These are phyloP conservation scores for Paecilomyces formosus DNA, from an alignment of 2,329 filamentous ascomycete genomes.

Conservation along the genomic window DNA sequence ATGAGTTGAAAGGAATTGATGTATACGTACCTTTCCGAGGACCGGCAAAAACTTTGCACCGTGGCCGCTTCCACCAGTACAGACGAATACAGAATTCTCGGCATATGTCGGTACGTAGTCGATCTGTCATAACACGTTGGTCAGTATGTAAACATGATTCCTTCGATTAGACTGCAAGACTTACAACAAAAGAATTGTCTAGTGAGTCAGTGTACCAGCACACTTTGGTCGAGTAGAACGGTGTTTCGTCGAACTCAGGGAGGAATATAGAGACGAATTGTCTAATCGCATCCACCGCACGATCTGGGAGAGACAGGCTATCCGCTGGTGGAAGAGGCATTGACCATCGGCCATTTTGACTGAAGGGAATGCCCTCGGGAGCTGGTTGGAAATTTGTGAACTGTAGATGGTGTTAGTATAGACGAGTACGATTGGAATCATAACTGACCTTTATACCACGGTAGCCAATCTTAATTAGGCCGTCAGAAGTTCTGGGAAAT, in stretches of 20 bases:
- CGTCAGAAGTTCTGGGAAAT: conserved; percentile 18
- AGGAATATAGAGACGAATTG: conserved; percentile 16
- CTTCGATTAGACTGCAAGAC: not conserved
- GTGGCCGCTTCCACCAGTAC: conserved; percentile 29
- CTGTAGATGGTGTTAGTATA: conserved; percentile 7
- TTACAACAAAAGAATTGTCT: conserved; percentile 24
- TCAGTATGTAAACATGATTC: not conserved
- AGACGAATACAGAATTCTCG: conserved; percentile 24
- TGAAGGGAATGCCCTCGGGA: conserved; percentile 18
- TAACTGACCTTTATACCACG: conserved; percentile 18
- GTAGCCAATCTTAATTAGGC: conserved; percentile 21
- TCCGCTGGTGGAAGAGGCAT: conserved; percentile 18
- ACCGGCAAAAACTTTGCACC: conserved; percentile 31
- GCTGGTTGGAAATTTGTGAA: conserved; percentile 26
- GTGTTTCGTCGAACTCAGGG: conserved; percentile 16
- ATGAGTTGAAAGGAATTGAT: no score
- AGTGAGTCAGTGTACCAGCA: conserved; percentile 32
- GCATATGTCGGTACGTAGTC: conserved; percentile 24
- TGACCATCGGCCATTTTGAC: conserved; percentile 24
- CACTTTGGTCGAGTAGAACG: conserved; percentile 19
- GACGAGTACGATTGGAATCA: not conserved
- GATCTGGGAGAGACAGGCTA: conserved; percentile 12
- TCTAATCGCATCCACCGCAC: conserved; percentile 13
- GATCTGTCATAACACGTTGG: conserved; percentile 8
- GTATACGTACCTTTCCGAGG: conserved; percentile 19